Conservation (phyloP, 2,329 filamentous ascomycete genomes). For the Trichophyton rubrum region DNA sequence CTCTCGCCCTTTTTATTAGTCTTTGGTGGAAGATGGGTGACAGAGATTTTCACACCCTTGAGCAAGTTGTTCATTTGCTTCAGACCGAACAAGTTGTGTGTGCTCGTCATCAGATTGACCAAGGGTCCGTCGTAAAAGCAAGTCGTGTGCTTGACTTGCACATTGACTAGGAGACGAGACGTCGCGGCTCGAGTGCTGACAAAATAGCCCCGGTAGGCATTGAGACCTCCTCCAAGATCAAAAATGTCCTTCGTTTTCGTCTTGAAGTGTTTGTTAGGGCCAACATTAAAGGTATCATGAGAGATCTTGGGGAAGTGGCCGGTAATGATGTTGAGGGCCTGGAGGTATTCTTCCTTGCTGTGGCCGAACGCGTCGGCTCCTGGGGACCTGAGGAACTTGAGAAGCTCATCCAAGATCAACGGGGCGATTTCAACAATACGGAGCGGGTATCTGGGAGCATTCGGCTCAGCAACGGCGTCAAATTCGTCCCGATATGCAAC, state of each 20-base stretch:
- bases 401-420: slow-evolving; percentile 30
- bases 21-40: slow-evolving; percentile 30
- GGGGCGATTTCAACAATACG: slow-evolving; percentile 23
- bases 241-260: slow-evolving; percentile 18
- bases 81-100: slow-evolving; percentile 11
- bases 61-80: slow-evolving; percentile 24
- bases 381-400: slow-evolving; percentile 33
- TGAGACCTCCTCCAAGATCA: slow-evolving; percentile 40
- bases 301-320: slow-evolving; percentile 36
- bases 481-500: slow-evolving; percentile 26
- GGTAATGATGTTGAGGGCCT: slow-evolving; percentile 48
- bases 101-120: slow-evolving; percentile 21
- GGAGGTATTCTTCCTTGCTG: slow-evolving; percentile 40
- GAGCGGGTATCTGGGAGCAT: slow-evolving; percentile 26
- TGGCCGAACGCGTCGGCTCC: slow-evolving; percentile 27
- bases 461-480: slow-evolving; percentile 24
- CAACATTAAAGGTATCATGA: slow-evolving; percentile 33
- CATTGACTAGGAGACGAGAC: slow-evolving; percentile 46
- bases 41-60: slow-evolving; percentile 29
- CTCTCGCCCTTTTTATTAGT: slow-evolving; percentile 20
- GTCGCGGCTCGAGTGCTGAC: slow-evolving; percentile 48
- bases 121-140: slow-evolving; percentile 43
- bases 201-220: slow-evolving; percentile 50
- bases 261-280: slow-evolving; percentile 43
- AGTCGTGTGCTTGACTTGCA: slow-evolving; percentile 49